Conservation (phyloP, 2,329 filamentous ascomycete species). For the Chrysoporthe cubensis region DNA sequence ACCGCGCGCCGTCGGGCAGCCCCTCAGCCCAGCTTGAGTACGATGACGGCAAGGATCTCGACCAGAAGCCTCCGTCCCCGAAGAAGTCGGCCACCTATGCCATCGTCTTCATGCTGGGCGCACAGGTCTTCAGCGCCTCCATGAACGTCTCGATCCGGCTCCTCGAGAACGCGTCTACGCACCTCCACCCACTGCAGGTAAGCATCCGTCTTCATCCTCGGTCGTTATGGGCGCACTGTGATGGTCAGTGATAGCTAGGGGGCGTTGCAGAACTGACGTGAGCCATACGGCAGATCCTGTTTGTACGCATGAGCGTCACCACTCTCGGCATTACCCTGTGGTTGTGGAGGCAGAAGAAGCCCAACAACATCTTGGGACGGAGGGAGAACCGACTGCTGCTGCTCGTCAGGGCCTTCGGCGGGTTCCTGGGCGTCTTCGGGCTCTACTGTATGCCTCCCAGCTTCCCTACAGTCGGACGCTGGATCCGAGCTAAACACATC, state of each 20-base stretch:
- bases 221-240: neutral
- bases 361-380: conserved; percentile 7
- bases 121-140: conserved; percentile 18
- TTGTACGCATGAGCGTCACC: conserved; percentile 20
- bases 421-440: conserved; percentile 15
- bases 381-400: conserved; percentile 11
- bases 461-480: too few species aligned
- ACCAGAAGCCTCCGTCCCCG: neutral
- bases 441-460: conserved; percentile 7
- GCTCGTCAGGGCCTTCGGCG: conserved; percentile 10
- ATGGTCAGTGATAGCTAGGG: neutral
- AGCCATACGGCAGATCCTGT: neutral
- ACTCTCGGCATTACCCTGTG: conserved; percentile 12
- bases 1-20: too few species aligned
- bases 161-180: conserved; percentile 12
- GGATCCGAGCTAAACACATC: neutral
- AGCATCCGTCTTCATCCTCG: neutral
- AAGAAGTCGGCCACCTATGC: conserved; percentile 10
- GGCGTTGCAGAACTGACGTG: neutral
- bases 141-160: conserved; percentile 18
- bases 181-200: conserved; percentile 18
- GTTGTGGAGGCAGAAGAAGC: conserved; percentile 5
- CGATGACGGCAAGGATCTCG: neutral
- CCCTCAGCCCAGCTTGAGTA: neutral
- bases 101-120: conserved; percentile 16